These are phyloP conservation scores for Exophiala viscosa DNA, from an alignment of 2,329 filamentous ascomycete genomes.

Conservation along the genomic window DNA sequence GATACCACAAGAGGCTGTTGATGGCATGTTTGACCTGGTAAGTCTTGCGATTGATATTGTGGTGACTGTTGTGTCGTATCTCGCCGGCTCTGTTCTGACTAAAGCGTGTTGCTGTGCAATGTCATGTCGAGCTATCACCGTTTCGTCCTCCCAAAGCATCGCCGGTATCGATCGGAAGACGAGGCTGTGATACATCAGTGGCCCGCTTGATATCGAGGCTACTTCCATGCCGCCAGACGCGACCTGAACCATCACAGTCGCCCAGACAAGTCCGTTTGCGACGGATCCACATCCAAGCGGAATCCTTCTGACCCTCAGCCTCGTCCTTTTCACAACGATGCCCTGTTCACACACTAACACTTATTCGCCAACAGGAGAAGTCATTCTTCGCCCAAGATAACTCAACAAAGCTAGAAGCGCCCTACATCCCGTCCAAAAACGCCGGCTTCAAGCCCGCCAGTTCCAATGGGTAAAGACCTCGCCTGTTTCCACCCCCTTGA, in stretches of 20 bases:
- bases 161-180: not conserved
- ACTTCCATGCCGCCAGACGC: no score
- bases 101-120: not conserved
- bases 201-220: no score
- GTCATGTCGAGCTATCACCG: no score
- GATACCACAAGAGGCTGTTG: conserved; percentile 53
- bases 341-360: not conserved
- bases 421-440: conserved; percentile 15
- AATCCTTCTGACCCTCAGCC: not conserved
- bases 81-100: not conserved
- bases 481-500: not conserved
- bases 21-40: conserved; percentile 57
- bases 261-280: no score
- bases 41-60: not conserved
- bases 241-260: not conserved
- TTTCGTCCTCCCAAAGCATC: no score
- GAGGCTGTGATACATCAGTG: not conserved
- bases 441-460: conserved; percentile 18
- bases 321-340: not conserved
- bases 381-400: conserved; percentile 10
- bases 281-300: no score
- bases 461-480: conserved; percentile 9
- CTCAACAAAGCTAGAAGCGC: conserved; percentile 8
- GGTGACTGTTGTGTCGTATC: not conserved
- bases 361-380: conserved; percentile 1